A percentile compares a stretch with the other conserved stretches of the same genome.
phyloP scores from a whole-genome alignment of 2,329 filamentous ascomycete genomes.

The Ascochyta fabae region DNA sequence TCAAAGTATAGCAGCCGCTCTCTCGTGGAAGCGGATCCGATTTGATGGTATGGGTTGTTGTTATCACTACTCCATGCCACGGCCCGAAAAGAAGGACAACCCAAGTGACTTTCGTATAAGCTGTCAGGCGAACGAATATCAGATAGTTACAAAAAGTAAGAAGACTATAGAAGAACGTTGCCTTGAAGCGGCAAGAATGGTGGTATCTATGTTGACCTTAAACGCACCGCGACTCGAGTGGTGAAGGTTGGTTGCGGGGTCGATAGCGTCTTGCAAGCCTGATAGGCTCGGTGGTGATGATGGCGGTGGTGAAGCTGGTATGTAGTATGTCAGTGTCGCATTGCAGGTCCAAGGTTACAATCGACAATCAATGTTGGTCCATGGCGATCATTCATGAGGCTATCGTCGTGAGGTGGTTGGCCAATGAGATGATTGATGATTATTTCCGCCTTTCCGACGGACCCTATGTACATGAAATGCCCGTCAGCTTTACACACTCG shows the following conservation, averaged over 20 bases:
- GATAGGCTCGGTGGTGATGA: background rate
- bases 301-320: background rate
- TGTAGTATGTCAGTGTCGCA: constrained; percentile 24
- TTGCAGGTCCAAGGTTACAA: constrained; percentile 23
- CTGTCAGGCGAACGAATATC: too few species aligned
- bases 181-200: background rate
- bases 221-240: background rate
- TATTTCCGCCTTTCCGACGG: constrained; percentile 8
- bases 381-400: background rate
- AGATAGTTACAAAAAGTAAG: too few species aligned
- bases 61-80: too few species aligned
- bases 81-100: too few species aligned
- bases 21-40: too few species aligned
- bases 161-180: background rate
- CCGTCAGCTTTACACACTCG: background rate
- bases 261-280: background rate
- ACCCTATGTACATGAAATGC: background rate
- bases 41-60: too few species aligned
- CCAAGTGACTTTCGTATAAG: background rate
- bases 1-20: too few species aligned
- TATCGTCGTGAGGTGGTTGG: constrained; percentile 20
- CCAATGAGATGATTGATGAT: constrained; percentile 35
- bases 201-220: background rate
- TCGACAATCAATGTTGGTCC: background rate
- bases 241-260: constrained; percentile 8